Evolutionary conservation across 345 rosid species (phyloP).

Genomic region (Dipteronia sinensis): DNA sequence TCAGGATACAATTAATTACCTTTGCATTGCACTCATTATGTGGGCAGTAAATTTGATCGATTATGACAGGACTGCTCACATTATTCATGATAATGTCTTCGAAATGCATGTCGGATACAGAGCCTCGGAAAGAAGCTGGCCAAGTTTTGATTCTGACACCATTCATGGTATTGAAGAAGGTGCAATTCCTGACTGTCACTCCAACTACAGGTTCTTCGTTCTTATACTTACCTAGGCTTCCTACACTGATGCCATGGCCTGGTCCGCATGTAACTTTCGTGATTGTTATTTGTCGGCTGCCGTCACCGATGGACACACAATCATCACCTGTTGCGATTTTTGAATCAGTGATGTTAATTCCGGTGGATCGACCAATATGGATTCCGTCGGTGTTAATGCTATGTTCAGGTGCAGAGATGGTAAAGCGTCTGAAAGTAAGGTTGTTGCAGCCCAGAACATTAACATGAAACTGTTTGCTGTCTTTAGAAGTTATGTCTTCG

Average conservation of each 20-base stretch:
- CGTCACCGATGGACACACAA: slow-evolving; percentile 62
- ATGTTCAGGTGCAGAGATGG: slow-evolving; percentile 37
- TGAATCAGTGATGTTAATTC: too few relatives aligned
- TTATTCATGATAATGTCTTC: slow-evolving; percentile 34
- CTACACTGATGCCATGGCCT: slow-evolving; percentile 69
- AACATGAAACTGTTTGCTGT: slow-evolving; percentile 60
- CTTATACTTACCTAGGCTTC: slow-evolving; percentile 53
- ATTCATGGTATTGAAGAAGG: slow-evolving; percentile 33
- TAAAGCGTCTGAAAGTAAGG: slow-evolving; percentile 36
- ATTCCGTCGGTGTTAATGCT: slow-evolving; percentile 75
- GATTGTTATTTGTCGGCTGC: slow-evolving; percentile 32
- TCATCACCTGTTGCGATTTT: slow-evolving; percentile 63
- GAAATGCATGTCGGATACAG: slow-evolving; percentile 36
- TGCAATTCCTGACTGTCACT: slow-evolving; percentile 36
- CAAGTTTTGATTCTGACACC: slow-evolving; percentile 66
- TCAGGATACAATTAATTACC: slow-evolving; percentile 11
- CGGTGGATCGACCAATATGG: slow-evolving; percentile 55
- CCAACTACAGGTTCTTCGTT: slow-evolving; percentile 43
- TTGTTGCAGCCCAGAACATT: slow-evolving; percentile 48
- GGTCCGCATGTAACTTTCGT: slow-evolving; percentile 56
- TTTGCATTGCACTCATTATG: slow-evolving; percentile 24
- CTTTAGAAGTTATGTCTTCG: slow-evolving; percentile 31
- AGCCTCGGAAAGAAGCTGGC: slow-evolving; percentile 37
- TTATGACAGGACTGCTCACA: slow-evolving; percentile 35
- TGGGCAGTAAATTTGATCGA: slow-evolving; percentile 52